A percentile compares a stretch with the other conserved stretches of the same genome.
phyloP scores from a whole-genome alignment of 805 yeast genomes.

The Pichia pseudocactophila region DNA sequence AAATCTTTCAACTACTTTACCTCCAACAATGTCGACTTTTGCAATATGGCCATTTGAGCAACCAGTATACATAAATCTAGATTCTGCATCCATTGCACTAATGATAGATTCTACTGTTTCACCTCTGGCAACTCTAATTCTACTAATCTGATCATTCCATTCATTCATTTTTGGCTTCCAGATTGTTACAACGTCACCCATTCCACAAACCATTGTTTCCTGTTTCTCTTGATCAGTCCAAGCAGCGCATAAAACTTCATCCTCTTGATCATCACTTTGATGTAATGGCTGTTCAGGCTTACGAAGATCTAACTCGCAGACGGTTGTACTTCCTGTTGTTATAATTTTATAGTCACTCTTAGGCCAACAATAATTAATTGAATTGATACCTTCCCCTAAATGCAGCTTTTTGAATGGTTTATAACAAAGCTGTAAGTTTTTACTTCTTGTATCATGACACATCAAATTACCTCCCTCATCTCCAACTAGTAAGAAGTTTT shows the following conservation, averaged over 20 bases:
- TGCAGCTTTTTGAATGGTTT: conserved; percentile 44
- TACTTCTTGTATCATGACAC: conserved; percentile 51
- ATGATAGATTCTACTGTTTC: conserved; percentile 66
- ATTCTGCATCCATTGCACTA: conserved; percentile 45
- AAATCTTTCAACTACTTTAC: conserved; percentile 56
- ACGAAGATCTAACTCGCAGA: conserved; percentile 70
- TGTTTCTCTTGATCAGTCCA: conserved; percentile 57
- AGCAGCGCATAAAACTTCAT: conserved; percentile 73
- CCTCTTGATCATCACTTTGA: conserved; percentile 84
- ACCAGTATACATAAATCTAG: conserved; percentile 65
- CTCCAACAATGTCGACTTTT: conserved; percentile 55
- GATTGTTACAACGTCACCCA: conserved; percentile 77
- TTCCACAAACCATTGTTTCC: conserved; percentile 52
- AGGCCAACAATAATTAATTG: conserved; percentile 59
- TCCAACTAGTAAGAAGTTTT: conserved; percentile 47
- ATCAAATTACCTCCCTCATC: conserved; percentile 61
- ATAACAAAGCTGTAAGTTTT: conserved; percentile 35
- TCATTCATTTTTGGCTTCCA: conserved; percentile 73
- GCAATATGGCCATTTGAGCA: conserved; percentile 67
- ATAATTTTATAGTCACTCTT: conserved; percentile 72
- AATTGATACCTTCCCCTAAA: conserved; percentile 71
- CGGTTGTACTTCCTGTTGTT: conserved; percentile 73
- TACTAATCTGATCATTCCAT: conserved; percentile 66
- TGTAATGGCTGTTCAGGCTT: conserved; percentile 46
- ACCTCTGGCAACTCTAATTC: conserved; percentile 54